Base-by-base conservation (phyloP, 306 rosid genomes). In the Gynostemma pentaphyllum region DNA sequence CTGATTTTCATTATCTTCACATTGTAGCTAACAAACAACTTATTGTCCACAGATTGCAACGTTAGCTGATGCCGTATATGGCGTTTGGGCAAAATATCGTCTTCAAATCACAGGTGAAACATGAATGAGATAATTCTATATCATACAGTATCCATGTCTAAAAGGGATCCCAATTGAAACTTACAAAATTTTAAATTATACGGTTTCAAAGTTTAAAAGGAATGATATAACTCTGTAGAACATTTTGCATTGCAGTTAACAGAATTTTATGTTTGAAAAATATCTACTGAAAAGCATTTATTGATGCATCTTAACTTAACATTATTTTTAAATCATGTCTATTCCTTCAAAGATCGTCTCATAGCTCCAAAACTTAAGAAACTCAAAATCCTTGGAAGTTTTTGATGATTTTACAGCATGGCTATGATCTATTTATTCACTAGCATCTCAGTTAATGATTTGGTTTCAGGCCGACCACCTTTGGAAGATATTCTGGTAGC, bases 1-100 rank as follows among this genome's bases (percentile, higher is more conserved):
- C 24, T 4, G 26, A 53, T 55, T 34, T 55, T 67, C 24, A 63
- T 66, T 62, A 2, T 66, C 67, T 53, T 69, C 45, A 39, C 68
- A 70, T 49, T 56, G 22, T 14, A 30, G 26, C 24, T 71, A 50
- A 79, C 19, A 37, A 46, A 67, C 18, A 44, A 23, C 45, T 61
- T 61, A 26, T 37, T 66, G 7, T 75, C 56, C 53, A 41, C 85
- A 88, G 96, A 73, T 92, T 62, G 85, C 73, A 32, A 81, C 62
- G 69, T 8, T 92, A 34, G 94, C 90, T 37, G 88, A 85, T 78
- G 79, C 79, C 4, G n/a, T 86, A 47, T 92, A 92, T 37, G 67
- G 85, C 39, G 62, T 86, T 66, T 88, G 96, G 99, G 99, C 96
- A 45, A 84, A 81, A 66, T 88, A 88, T 32, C 95, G 94, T 67